These are phyloP conservation scores for Lipomyces kockii DNA, from an alignment of 805 yeast species.

Conservation along the genomic window DNA sequence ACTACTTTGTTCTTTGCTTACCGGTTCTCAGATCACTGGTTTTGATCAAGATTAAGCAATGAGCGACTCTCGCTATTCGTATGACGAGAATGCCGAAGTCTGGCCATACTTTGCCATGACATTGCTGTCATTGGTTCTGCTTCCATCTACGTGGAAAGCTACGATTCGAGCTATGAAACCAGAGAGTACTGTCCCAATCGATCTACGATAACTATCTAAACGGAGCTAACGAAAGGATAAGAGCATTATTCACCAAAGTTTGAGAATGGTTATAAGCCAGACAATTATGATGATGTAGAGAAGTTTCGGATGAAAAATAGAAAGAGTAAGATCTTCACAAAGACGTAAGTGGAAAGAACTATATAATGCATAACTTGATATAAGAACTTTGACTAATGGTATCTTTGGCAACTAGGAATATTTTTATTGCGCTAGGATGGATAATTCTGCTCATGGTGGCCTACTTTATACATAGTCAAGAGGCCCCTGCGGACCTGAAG, in stretches of 20 bases:
- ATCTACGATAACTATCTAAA: neutral
- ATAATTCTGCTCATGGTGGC: constrained; percentile 49
- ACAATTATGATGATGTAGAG: constrained; percentile 36
- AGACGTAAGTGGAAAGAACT: constrained; percentile 43
- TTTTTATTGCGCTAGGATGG: constrained; percentile 63
- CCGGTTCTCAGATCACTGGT: neutral
- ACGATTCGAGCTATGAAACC: constrained; percentile 36
- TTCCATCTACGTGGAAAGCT: constrained; percentile 59
- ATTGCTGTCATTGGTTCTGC: constrained; percentile 63
- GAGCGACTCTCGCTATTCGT: constrained; percentile 66
- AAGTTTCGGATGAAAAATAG: constrained; percentile 39
- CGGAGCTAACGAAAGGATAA: neutral
- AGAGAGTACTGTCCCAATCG: constrained; percentile 19
- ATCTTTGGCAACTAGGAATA: constrained; percentile 38
- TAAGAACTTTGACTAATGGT: neutral
- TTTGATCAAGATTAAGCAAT: constrained; percentile 38
- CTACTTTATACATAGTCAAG: constrained; percentile 46
- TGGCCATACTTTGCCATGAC: constrained; percentile 93
- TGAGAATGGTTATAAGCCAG: constrained; percentile 31
- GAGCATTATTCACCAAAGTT: constrained; percentile 9
- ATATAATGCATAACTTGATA: constrained; percentile 25
- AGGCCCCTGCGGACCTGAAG: constrained; percentile 43
- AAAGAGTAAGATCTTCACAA: constrained; percentile 40
- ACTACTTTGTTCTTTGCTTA: no score
- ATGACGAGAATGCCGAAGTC: constrained; percentile 87